Conservation (phyloP, 2,329 filamentous ascomycete species). For the Penicillium sp. region DNA sequence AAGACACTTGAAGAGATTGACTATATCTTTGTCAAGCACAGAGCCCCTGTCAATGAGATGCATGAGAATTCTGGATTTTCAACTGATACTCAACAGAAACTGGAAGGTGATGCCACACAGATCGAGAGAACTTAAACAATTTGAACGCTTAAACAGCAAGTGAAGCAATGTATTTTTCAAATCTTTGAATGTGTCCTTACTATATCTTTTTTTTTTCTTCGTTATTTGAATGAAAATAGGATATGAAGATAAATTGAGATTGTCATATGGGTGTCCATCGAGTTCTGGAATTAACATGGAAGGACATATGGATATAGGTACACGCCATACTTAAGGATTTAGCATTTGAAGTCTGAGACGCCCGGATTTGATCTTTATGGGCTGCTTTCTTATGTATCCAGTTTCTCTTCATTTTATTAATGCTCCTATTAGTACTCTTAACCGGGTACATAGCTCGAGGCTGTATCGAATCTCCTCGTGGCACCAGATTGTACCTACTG, state of each 20-base stretch:
- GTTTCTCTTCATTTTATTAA: too few relatives aligned
- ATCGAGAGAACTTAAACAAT: not conserved
- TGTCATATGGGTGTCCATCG: not conserved
- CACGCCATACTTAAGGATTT: too few relatives aligned
- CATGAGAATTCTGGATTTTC: not conserved
- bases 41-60: not conserved
- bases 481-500: not conserved
- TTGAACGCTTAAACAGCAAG: not conserved
- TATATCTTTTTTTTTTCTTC: too few relatives aligned
- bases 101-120: not conserved
- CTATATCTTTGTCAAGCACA: not conserved
- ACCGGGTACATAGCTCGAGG: not conserved
- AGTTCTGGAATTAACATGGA: too few relatives aligned
- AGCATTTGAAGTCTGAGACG: too few relatives aligned
- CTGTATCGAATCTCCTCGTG: not conserved
- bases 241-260: not conserved
- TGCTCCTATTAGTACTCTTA: too few relatives aligned
- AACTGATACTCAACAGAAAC: not conserved
- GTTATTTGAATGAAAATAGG: too few relatives aligned
- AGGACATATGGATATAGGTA: too few relatives aligned
- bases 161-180: too few relatives aligned
- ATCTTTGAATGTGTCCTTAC: too few relatives aligned
- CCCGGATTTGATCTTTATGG: too few relatives aligned
- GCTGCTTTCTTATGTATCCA: too few relatives aligned
- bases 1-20: slow-evolving; percentile 6